Evolutionary conservation across 768 basidiomycete species (phyloP).

Genomic region (Suillus clintonianus): DNA sequence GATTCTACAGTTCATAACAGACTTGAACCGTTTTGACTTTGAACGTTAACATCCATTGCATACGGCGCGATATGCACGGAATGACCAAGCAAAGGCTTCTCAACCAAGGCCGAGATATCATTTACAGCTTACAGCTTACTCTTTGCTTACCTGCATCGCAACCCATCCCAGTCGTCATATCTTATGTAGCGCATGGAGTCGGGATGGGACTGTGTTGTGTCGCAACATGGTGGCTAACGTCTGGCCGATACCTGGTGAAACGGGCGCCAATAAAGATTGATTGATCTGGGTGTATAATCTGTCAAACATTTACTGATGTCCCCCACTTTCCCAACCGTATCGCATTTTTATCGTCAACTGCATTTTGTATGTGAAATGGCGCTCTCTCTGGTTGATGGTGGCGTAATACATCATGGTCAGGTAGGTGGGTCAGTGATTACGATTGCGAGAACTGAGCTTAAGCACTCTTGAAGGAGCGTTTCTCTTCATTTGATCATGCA

Average conservation of each 20-base stretch:
- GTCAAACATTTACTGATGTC: too few species aligned
- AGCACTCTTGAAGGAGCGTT: too few species aligned
- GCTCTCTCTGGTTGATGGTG: too few species aligned
- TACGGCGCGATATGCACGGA: not conserved
- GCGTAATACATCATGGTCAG: too few species aligned
- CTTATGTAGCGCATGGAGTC: slow-evolving; percentile 27
- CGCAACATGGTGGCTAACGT: slow-evolving; percentile 31
- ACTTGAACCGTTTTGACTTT: not conserved
- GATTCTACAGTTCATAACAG: not conserved
- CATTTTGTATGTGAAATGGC: not conserved
- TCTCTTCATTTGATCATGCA: too few species aligned
- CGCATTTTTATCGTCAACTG: not conserved
- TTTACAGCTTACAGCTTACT: not conserved
- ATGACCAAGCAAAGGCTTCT: not conserved
- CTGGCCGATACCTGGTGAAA: slow-evolving; percentile 13
- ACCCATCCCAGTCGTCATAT: slow-evolving; percentile 14
- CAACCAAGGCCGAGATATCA: not conserved
- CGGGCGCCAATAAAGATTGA: not conserved
- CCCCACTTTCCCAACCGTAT: not conserved
- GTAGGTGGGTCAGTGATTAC: too few species aligned
- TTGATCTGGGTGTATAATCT: not conserved
- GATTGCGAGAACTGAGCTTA: too few species aligned
- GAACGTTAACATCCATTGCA: not conserved
- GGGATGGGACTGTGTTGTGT: slow-evolving; percentile 26
- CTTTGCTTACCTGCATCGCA: not conserved